A percentile compares a stretch with the other conserved stretches of the same genome.
These are phyloP conservation scores for Metschnikowia corniflorae DNA, from an alignment of 805 yeast species.

Conservation along the genomic window DNA sequence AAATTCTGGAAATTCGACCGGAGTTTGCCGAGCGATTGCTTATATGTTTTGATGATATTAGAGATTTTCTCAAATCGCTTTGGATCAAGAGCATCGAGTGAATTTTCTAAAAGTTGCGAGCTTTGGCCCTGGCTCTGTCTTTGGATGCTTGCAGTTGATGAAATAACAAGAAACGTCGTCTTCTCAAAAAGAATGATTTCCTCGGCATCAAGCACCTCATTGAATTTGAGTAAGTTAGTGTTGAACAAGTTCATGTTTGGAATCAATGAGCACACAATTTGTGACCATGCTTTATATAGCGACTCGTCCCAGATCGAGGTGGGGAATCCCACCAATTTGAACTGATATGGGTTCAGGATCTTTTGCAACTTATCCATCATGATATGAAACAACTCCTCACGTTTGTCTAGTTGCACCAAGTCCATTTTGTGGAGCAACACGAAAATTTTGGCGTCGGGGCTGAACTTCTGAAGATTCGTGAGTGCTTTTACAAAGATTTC, in stretches of 20 bases:
- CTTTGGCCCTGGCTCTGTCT: constrained; percentile 20
- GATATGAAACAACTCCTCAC: constrained; percentile 76
- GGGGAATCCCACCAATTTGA: constrained; percentile 78
- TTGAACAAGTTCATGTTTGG: constrained; percentile 87
- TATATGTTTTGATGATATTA: constrained; percentile 88
- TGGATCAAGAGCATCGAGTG: constrained; percentile 57
- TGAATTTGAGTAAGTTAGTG: constrained; percentile 67
- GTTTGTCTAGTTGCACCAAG: constrained; percentile 78
- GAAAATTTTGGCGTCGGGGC: constrained; percentile 90
- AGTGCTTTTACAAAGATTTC: constrained; percentile 85
- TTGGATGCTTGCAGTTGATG: constrained; percentile 49
- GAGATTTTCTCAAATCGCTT: constrained; percentile 92
- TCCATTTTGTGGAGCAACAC: constrained; percentile 95
- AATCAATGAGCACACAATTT: constrained; percentile 88
- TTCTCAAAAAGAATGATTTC: constrained; percentile 91
- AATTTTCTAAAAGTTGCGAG: constrained; percentile 6
- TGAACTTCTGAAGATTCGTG: constrained; percentile 73
- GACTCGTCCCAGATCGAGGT: constrained; percentile 98
- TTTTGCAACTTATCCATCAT: constrained; percentile 81
- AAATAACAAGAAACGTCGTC: constrained; percentile 83
- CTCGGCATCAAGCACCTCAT: constrained; percentile 72
- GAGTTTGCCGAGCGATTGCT: constrained; percentile 85
- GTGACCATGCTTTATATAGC: constrained; percentile 95
- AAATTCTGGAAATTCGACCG: constrained; percentile 80
- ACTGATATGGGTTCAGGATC: constrained; percentile 62